Evolutionary conservation across 768 basidiomycete genomes (phyloP), one percentile per base, ranked within the genome.

Genomic region (Lactarius sanguifluus): DNA sequence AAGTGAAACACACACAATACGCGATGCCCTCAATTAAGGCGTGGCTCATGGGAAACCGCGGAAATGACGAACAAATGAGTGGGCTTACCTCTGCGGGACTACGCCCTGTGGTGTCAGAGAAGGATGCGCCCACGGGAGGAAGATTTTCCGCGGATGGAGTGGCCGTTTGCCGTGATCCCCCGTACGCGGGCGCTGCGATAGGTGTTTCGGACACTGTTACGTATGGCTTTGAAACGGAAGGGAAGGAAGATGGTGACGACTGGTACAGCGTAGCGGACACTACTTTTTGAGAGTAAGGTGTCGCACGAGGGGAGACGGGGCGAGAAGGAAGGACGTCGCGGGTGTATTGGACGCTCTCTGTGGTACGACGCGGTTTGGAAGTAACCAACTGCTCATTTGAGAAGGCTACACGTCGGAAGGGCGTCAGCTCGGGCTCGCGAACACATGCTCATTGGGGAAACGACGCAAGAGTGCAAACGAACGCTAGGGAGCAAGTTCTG

Each of bases 301-400:
- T 28, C 38, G n/a, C 34, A 20, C 30, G 61, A 34, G 68, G 61
- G 1, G 65, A 62, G 20, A 62, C 18, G 23, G 65, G 68, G 28
- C 57, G 61, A 23, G 68, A 50, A 25, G 68, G 65, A 23, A 63
- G 57, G 61, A 52, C 9, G 20, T 67, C 65, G 43, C 65, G 65
- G 38, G n/a, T 15, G 30, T 62, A 38, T 40, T 59, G 52, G 23
- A 41, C n/a, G 23, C 9, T 61, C 32, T 57, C 59, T 5, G 28
- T 20, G 8, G 34, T 13, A 47, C n/a, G n/a, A 23, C 16, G 47
- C 34, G 47, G n/a, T 47, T 38, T 61, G 28, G 28, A 20, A 43
- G 61, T 6, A 30, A 25, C 13, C 41, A 47, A 28, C 23, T 50
- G 52, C n/a, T 58, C 68, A 9, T 43, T 43, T n/a, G 57, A 61